A percentile compares a stretch with the other conserved stretches of the same genome.
Conservation (phyloP, 495 filamentous ascomycete genomes). For the Xylaria flabelliformis region DNA sequence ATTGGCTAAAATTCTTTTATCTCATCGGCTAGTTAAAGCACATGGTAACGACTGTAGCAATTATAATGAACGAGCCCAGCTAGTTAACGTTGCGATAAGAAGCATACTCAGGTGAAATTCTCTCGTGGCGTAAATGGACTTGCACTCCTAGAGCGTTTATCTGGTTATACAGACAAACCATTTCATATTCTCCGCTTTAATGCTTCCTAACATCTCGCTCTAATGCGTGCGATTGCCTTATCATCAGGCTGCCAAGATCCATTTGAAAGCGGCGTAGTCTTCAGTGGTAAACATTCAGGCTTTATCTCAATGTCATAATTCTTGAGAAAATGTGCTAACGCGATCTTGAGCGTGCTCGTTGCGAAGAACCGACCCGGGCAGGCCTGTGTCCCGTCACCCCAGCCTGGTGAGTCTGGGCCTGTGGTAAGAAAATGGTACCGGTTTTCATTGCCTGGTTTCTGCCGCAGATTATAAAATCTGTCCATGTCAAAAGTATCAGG, state of each 20-base stretch:
- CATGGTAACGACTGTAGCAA: neutral
- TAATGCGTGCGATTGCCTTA: slow-evolving; percentile 12
- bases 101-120: neutral
- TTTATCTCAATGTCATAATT: slow-evolving; percentile 49
- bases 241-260: slow-evolving; percentile 17
- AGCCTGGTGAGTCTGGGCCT: slow-evolving; percentile 9
- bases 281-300: neutral
- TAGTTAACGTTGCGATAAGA: neutral
- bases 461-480: slow-evolving; percentile 2
- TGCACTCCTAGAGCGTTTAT: neutral
- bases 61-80: neutral
- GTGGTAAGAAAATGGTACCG: neutral
- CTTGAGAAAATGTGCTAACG: slow-evolving; percentile 44
- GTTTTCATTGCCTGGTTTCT: neutral
- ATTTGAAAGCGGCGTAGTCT: slow-evolving; percentile 4
- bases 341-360: slow-evolving; percentile 50
- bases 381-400: slow-evolving; percentile 47
- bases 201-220: slow-evolving; percentile 2
- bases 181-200: neutral
- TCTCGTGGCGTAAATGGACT: neutral
- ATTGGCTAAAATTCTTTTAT: too few relatives aligned
- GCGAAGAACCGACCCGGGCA: slow-evolving; percentile 59
- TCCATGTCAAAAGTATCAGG: neutral
- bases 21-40: neutral
- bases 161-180: neutral